phyloP scores from a whole-genome alignment of 2,329 filamentous ascomycete genomes.

The Cytospora schulzeri region DNA sequence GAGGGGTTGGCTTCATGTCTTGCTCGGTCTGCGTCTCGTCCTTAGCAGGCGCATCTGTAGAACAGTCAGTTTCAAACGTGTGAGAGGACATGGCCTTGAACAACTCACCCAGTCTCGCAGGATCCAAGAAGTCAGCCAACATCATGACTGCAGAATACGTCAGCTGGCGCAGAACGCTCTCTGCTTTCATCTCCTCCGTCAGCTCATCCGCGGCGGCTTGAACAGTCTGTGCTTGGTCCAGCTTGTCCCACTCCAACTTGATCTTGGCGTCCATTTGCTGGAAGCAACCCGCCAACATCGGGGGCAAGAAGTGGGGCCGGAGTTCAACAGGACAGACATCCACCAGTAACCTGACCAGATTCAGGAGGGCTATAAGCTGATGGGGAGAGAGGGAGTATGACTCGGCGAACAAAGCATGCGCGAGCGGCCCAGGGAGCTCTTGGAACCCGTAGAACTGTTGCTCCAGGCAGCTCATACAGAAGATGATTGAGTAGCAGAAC shows the following conservation, averaged over 20 bases:
- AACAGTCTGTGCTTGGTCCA: conserved; percentile 64
- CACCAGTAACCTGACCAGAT: conserved; percentile 83
- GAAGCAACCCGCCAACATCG: conserved; percentile 80
- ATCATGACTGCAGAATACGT: conserved; percentile 92
- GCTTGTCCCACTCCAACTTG: conserved; percentile 79
- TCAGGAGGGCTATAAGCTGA: conserved; percentile 90
- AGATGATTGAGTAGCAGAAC: conserved; percentile 90
- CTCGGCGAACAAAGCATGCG: conserved; percentile 81
- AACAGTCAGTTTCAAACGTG: conserved; percentile 21
- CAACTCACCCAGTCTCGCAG: conserved; percentile 63
- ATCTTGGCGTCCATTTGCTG: conserved; percentile 86
- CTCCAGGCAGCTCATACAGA: conserved; percentile 86
- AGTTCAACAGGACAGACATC: conserved; percentile 85
- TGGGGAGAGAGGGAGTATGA: conserved; percentile 84
- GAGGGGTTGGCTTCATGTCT: conserved; percentile 1
- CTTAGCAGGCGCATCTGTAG: conserved; percentile 16
- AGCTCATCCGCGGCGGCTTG: conserved; percentile 74
- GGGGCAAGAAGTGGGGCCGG: conserved; percentile 79
- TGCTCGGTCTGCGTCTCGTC: conserved; percentile 11
- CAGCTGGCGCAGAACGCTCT: conserved; percentile 90
- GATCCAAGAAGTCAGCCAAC: conserved; percentile 86
- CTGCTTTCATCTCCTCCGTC: conserved; percentile 96
- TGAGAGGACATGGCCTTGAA: too few species aligned
- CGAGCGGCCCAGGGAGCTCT: conserved; percentile 80
- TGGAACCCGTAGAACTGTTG: conserved; percentile 88